Conservation (phyloP, 441 rosid genomes). For the Omphalea diandra region DNA sequence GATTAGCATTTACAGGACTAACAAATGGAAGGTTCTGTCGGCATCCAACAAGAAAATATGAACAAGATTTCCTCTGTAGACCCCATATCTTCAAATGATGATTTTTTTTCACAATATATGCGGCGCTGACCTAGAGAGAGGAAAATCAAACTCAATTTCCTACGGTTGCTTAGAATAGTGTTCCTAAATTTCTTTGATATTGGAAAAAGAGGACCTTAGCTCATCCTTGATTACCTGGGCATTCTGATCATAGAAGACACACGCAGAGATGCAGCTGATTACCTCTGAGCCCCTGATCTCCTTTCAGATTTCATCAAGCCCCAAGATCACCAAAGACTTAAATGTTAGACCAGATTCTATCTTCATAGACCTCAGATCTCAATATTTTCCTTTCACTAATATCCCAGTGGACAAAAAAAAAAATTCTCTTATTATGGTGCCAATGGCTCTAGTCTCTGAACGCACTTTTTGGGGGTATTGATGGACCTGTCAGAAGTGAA, state of each 20-base stretch:
- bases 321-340: neutral
- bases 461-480: neutral
- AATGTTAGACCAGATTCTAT: neutral
- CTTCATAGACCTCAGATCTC: neutral
- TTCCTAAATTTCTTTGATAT: no score
- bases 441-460: slow-evolving; percentile 9
- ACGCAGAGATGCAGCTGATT: neutral
- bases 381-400: neutral
- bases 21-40: neutral
- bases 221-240: neutral
- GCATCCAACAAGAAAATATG: neutral
- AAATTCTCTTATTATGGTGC: neutral
- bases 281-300: neutral
- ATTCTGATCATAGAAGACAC: neutral
- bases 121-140: neutral
- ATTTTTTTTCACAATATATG: neutral
- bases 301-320: slow-evolving; percentile 1
- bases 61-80: neutral
- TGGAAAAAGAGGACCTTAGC: neutral
- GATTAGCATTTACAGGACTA: slow-evolving; percentile 11
- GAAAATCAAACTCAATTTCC: neutral
- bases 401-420: neutral
- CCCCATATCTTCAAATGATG: neutral
- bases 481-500: slow-evolving; percentile 11
- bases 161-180: neutral